phyloP scores from a whole-genome alignment of 2,329 filamentous ascomycete species.

The Rhinocladiella mackenziei region DNA sequence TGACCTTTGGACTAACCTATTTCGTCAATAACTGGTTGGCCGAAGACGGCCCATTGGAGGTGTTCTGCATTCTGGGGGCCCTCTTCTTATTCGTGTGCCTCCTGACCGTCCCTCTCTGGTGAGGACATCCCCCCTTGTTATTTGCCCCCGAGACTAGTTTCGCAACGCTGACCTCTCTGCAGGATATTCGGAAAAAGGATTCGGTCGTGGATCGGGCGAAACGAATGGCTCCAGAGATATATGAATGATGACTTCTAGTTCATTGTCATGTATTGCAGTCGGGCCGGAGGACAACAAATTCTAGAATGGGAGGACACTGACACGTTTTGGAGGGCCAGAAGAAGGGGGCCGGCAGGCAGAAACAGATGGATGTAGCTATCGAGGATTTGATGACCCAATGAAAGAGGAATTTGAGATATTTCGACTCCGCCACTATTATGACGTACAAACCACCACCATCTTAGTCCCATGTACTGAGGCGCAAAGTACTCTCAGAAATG shows the following conservation, averaged over 20 bases:
- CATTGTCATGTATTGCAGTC: no score
- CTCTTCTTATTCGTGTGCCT: conserved; percentile 45
- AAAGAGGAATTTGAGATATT: no score
- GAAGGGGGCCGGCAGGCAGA: no score
- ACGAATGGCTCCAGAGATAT: conserved; percentile 30
- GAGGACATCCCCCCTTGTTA: neutral
- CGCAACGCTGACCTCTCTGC: conserved; percentile 8
- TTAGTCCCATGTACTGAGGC: no score
- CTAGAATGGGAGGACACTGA: no score
- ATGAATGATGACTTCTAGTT: conserved; percentile 24
- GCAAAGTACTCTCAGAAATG: no score
- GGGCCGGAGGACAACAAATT: no score
- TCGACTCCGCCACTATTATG: no score
- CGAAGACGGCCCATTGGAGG: conserved; percentile 36
- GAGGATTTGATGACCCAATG: no score
- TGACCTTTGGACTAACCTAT: conserved; percentile 40
- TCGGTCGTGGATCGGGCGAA: conserved; percentile 43
- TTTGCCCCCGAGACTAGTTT: neutral
- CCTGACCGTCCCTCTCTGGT: conserved; percentile 48
- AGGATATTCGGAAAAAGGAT: conserved; percentile 48
- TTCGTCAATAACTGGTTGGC: conserved; percentile 42
- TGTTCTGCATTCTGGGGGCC: conserved; percentile 42
- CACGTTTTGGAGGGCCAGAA: no score
- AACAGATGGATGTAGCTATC: no score
- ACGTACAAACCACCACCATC: no score